These are phyloP conservation scores for slime mould (Dictyostelium discoideum) DNA, from an alignment of 78 protist genomes.

Conservation along the genomic window DNA sequence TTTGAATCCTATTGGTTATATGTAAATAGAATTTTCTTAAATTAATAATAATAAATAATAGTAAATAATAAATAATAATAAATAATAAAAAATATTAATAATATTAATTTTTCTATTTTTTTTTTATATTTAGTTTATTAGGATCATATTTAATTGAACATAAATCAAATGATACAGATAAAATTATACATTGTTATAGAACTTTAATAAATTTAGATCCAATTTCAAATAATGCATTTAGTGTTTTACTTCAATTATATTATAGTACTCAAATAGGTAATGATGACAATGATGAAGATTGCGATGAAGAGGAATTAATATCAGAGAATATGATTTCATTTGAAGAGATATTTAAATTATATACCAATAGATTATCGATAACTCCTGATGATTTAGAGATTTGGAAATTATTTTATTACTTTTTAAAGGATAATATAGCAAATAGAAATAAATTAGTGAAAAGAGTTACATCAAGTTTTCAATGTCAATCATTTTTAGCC, in stretches of 20 bases:
- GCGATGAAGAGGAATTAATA: not conserved
- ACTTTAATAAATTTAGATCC: slow-evolving; percentile 17
- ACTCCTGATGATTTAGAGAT: not conserved
- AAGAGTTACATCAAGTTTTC: not conserved
- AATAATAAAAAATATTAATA: not conserved
- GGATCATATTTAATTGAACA: slow-evolving; percentile 48
- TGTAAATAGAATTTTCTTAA: not conserved
- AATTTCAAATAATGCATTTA: slow-evolving; percentile 5
- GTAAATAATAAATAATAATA: too few relatives aligned
- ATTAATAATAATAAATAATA: too few relatives aligned
- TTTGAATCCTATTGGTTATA: slow-evolving; percentile 25
- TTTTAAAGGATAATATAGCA: slow-evolving; percentile 2
- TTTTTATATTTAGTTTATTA: not conserved
- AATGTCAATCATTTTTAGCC: not conserved
- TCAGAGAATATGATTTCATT: not conserved
- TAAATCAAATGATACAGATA: not conserved
- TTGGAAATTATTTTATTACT: slow-evolving; percentile 14
- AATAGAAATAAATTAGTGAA: not conserved
- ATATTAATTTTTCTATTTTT: not conserved
- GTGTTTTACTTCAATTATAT: not conserved
- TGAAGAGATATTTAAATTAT: not conserved
- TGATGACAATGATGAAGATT: not conserved
- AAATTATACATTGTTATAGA: slow-evolving; percentile 18
- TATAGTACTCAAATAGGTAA: not conserved
- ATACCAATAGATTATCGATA: not conserved